Conservation (phyloP, 495 filamentous ascomycete genomes). For the Rusavskia elegans region DNA sequence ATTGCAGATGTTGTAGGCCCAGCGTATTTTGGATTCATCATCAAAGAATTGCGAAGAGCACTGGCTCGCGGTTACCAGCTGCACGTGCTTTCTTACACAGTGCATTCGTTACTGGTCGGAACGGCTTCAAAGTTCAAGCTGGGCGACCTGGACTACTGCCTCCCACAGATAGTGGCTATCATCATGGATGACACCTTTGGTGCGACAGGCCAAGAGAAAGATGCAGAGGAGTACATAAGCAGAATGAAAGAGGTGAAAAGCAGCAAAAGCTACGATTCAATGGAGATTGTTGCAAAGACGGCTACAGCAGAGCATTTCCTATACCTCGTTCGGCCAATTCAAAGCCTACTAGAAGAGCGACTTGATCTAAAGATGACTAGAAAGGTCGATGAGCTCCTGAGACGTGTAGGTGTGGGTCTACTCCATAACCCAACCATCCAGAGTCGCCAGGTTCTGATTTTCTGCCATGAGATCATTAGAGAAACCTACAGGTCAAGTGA, state of each 20-base stretch:
- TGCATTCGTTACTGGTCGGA: conserved; percentile 77
- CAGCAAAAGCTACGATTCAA: conserved; percentile 93
- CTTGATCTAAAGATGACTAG: conserved; percentile 60
- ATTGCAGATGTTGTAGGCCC: conserved; percentile 68
- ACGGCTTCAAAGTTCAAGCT: conserved; percentile 57
- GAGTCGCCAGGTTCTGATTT: conserved; percentile 65
- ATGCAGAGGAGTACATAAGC: conserved; percentile 86
- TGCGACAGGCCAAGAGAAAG: conserved; percentile 89
- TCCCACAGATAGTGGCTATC: conserved; percentile 57
- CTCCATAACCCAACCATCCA: conserved; percentile 60
- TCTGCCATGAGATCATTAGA: conserved; percentile 86
- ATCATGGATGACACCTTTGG: conserved; percentile 98
- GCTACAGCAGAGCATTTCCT: conserved; percentile 60
- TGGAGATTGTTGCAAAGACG: conserved; percentile 77
- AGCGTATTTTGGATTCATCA: conserved; percentile 72
- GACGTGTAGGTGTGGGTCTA: conserved; percentile 68
- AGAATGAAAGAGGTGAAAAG: conserved; percentile 96
- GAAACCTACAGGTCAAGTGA: conserved; percentile 54
- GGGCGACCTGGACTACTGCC: conserved; percentile 80
- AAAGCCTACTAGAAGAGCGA: conserved; percentile 62
- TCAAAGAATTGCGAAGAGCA: conserved; percentile 76
- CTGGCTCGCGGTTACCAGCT: conserved; percentile 77
- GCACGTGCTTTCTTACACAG: conserved; percentile 86
- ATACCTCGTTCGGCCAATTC: conserved; percentile 59
- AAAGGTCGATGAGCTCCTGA: conserved; percentile 82